Conservation (phyloP, 1,139 yeast species). For the Debaryomyces psychrophilus region DNA sequence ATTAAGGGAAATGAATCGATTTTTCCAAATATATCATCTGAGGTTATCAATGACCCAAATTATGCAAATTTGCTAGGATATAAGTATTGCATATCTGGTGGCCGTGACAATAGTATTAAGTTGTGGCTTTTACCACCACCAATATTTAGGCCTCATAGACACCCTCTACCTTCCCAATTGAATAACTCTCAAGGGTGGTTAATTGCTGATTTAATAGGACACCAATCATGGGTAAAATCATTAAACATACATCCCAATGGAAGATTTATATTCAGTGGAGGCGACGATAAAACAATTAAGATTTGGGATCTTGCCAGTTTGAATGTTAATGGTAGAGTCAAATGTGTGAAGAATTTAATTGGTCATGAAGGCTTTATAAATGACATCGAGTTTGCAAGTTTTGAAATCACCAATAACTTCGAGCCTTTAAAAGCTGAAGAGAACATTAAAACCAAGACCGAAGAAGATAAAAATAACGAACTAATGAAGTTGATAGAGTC, state of each 20-base stretch:
- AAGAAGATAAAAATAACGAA: conserved; percentile 20
- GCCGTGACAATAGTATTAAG: conserved; percentile 76
- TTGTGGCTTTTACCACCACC: conserved; percentile 80
- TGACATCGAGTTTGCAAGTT: conserved; percentile 62
- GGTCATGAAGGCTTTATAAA: conserved; percentile 80
- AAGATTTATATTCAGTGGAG: conserved; percentile 65
- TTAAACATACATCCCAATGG: conserved; percentile 78
- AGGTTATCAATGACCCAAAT: conserved; percentile 30
- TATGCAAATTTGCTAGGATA: conserved; percentile 50
- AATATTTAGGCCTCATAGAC: conserved; percentile 51
- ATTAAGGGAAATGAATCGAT: conserved; percentile 36
- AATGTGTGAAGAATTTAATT: conserved; percentile 50
- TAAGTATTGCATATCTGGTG: conserved; percentile 75
- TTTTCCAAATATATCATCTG: conserved; percentile 41
- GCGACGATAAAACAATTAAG: conserved; percentile 78
- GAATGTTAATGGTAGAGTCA: conserved; percentile 46
- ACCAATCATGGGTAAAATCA: conserved; percentile 85
- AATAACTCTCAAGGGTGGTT: conserved; percentile 64
- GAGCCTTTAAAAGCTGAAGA: conserved; percentile 17
- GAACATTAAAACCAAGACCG: conserved; percentile 17
- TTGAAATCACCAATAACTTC: conserved; percentile 19
- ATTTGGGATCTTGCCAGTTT: conserved; percentile 75
- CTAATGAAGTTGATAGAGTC: conserved; percentile 33
- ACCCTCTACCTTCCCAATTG: conserved; percentile 56
- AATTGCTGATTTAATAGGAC: conserved; percentile 64